Evolutionary conservation across 495 filamentous ascomycete species (phyloP).

Genomic region (Aspergillus kassunensis): DNA sequence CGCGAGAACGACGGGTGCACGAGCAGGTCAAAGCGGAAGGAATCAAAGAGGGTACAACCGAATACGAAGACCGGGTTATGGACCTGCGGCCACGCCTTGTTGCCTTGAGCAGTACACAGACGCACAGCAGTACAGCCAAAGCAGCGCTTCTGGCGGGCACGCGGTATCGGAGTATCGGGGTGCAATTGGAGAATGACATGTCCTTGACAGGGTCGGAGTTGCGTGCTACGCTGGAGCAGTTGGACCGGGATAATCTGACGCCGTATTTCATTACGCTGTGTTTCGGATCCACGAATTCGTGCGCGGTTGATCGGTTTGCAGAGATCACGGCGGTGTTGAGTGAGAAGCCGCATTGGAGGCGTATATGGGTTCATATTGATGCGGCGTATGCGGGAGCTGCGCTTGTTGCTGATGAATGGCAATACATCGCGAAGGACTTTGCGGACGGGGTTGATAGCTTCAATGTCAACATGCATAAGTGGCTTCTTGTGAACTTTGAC

Average conservation of each 20-base stretch:
- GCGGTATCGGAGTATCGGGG: slow-evolving; percentile 64
- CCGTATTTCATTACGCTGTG: slow-evolving; percentile 87
- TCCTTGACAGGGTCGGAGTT: slow-evolving; percentile 65
- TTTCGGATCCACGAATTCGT: slow-evolving; percentile 83
- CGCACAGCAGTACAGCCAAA: slow-evolving; percentile 83
- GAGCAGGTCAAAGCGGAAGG: slow-evolving; percentile 49
- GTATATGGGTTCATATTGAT: slow-evolving; percentile 94
- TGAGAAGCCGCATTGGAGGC: slow-evolving; percentile 52
- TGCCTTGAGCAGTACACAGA: slow-evolving; percentile 72
- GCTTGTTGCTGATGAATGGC: slow-evolving; percentile 75
- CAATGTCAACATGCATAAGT: slow-evolving; percentile 97
- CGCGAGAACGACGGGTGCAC: slow-evolving; percentile 69
- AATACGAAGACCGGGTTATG: slow-evolving; percentile 57
- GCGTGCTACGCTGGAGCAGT: slow-evolving; percentile 56
- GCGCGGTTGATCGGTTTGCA: slow-evolving; percentile 76
- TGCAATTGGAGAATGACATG: slow-evolving; percentile 58
- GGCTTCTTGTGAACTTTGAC: slow-evolving; percentile 94
- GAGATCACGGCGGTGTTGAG: slow-evolving; percentile 63
- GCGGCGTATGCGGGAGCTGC: slow-evolving; percentile 90
- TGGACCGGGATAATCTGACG: slow-evolving; percentile 59
- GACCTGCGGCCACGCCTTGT: slow-evolving; percentile 67
- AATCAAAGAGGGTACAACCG: slow-evolving; percentile 42
- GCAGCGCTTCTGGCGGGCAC: slow-evolving; percentile 83
- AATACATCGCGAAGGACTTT: slow-evolving; percentile 62
- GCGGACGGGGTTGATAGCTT: slow-evolving; percentile 72